These are phyloP conservation scores for Aspergillus novofumigatus DNA, from an alignment of 2,329 filamentous ascomycete genomes.

Conservation along the genomic window DNA sequence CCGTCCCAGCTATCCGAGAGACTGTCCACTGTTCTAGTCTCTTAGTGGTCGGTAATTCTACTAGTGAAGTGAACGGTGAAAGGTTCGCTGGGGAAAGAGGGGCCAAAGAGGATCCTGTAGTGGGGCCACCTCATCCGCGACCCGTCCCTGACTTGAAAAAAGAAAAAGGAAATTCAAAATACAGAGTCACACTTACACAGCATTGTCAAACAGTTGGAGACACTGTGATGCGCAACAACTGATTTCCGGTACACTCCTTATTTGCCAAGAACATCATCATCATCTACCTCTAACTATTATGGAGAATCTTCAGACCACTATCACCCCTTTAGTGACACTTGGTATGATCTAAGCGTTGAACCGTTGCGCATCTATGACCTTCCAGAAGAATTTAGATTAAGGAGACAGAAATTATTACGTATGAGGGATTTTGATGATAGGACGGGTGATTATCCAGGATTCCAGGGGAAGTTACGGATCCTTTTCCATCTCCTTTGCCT, in stretches of 20 bases:
- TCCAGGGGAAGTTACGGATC: not conserved
- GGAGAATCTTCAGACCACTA: conserved; percentile 3
- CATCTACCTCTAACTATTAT: not conserved
- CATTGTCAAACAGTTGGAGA: not conserved
- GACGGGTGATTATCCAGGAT: not conserved
- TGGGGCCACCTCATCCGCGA: not conserved
- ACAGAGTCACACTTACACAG: not conserved
- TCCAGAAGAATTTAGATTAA: conserved; percentile 21
- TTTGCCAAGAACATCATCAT: not conserved
- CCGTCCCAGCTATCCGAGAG: conserved; percentile 18
- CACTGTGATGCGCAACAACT: not conserved
- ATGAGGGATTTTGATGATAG: not conserved
- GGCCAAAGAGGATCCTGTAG: not conserved
- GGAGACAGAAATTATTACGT: conserved; percentile 1
- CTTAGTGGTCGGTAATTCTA: conserved; percentile 2
- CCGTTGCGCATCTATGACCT: conserved; percentile 13
- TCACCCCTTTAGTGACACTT: not conserved
- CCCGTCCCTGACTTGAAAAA: not conserved
- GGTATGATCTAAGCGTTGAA: conserved; percentile 5
- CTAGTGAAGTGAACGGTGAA: not conserved
- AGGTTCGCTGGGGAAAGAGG: not conserved
- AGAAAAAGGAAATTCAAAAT: not conserved
- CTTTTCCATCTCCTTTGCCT: not conserved
- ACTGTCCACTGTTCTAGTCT: conserved; percentile 5
- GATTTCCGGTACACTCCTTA: not conserved